Evolutionary conservation across 1,139 yeast genomes (phyloP), one percentile per base, ranked within the genome.

Genomic region (Yamadazyma oceani): DNA sequence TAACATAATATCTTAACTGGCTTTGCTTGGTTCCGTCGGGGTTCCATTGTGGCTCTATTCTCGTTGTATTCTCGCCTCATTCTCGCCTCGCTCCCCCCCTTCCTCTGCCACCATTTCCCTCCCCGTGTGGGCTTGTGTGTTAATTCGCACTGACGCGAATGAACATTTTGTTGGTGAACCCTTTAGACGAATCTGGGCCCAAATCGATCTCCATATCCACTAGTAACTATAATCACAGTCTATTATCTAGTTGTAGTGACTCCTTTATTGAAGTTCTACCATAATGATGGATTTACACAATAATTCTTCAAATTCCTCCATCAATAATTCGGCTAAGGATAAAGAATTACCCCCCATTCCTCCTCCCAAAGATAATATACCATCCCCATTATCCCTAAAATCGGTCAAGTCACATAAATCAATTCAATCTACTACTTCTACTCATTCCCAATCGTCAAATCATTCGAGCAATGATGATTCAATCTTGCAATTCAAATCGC

Each of bases 401-500:
- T 27, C 28, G 5, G 16, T 26, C 28, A 9, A 26, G 17, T 34
- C 43, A 21, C 29, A 11, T 28, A 40, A 23, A 12, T 22, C 28
- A 28, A 19, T 32, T 21, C 38, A 35, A 11, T 23, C 27, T 28
- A 38, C n/a, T 26, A 13, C 17, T n/a, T 12, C 35, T 8, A 9
- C 11, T 8, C 42, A 24, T n/a, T 15, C 32, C 34, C 31, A 17
- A 5, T 23, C 22, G 9, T 17, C 25, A 23, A 22, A 16, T 36
- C 35, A 31, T 11, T 27, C 36, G 21, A 8, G 5, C n/a, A 31
- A 40, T 3, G 49, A 38, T 12, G 49, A 51, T 22, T 43, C 51
- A 26, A 51, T 69, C 26, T 53, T 75, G 60, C 58, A 75, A 66
- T 50, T 82, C 28, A 83, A 79, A 54, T 73, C 92, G 4, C 61